A percentile compares a stretch with the other conserved stretches of the same genome.
Conservation (phyloP, 768 basidiomycete species). For the Boletus insuetus region DNA sequence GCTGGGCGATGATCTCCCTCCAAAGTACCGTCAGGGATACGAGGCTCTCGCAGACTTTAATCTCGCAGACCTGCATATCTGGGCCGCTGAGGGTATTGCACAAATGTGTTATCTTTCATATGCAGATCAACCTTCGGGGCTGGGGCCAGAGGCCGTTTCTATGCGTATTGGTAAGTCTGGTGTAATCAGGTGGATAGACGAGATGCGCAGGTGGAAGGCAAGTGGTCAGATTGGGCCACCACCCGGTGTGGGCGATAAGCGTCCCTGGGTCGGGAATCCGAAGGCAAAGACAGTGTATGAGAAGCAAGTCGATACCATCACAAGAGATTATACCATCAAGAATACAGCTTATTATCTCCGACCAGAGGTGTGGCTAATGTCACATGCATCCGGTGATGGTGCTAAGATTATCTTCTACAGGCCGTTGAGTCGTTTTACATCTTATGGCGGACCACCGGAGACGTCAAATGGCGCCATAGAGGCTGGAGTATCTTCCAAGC, state of each 20-base stretch:
- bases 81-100: constrained; percentile 74
- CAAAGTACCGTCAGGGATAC: constrained; percentile 28
- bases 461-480: constrained; percentile 64
- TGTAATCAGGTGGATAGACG: constrained; percentile 27
- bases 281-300: constrained; percentile 15
- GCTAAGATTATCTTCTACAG: constrained; percentile 33
- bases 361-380: constrained; percentile 55
- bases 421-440: constrained; percentile 72
- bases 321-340: constrained; percentile 53
- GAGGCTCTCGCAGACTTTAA: constrained; percentile 44
- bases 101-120: constrained; percentile 71
- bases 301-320: constrained; percentile 21
- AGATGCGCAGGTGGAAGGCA: constrained; percentile 47
- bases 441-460: constrained; percentile 67
- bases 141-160: constrained; percentile 60
- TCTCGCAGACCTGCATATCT: constrained; percentile 64
- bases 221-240: constrained; percentile 45
- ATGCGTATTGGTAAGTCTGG: constrained; percentile 28
- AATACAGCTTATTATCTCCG: constrained; percentile 55
- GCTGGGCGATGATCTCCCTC: constrained; percentile 30
- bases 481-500: constrained; percentile 72
- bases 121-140: constrained; percentile 64
- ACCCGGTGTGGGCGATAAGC: constrained; percentile 49
- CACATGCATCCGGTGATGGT: background rate
- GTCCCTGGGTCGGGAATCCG: constrained; percentile 27